Evolutionary conservation across 2,329 filamentous ascomycete genomes (phyloP), one percentile per base, ranked within the genome.

Genomic region (Didymella sp.): DNA sequence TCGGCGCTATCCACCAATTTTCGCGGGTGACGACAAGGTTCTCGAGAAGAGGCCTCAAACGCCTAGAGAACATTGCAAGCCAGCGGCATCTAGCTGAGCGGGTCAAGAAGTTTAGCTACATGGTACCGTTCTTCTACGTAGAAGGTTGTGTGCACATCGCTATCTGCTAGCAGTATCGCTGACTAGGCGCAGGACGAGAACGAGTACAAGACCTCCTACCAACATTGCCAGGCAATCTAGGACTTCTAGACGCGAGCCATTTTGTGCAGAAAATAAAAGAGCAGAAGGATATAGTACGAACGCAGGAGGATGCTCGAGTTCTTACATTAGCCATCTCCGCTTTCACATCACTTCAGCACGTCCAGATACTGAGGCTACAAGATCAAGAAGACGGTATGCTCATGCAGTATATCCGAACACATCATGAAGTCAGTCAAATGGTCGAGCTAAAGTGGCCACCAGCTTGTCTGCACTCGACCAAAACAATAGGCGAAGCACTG

Each of bases 361-460:
- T 89, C 47, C 86, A 89, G 59, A 81, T 90, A 13, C 80, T 89
- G 24, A 82, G 85, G 6, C 76, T 89, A 12, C 83, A 86, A 61
- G 86, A 89, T 58, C 77, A 82, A 57, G 79, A 84, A 57, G 86
- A 89, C 65, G 80, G 80, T 43, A 74, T 79, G 21, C 77, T 87
- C 13, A 76, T 84, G 42, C 76, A 79, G 15, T 84, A 82, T 61
- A 78, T 87, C 41, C 77, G 79, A 43, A 74, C 79, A 44, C 78
- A 81, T 55, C 77, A 80, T 41, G 73, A 79, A 51, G 66, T 79
- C 22, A 78, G 77, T 53, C 74, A 79, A 19, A 74, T 82, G 15
- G 77, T 84, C 13, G 78, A 82, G 59, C 77, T 87, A 22, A 80
- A 82, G 61, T 89, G 87, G 87, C 82, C 83, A 40, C 79, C 81